Conservation (phyloP, 106 monocot species). For the Dioscorea dumetorum region DNA sequence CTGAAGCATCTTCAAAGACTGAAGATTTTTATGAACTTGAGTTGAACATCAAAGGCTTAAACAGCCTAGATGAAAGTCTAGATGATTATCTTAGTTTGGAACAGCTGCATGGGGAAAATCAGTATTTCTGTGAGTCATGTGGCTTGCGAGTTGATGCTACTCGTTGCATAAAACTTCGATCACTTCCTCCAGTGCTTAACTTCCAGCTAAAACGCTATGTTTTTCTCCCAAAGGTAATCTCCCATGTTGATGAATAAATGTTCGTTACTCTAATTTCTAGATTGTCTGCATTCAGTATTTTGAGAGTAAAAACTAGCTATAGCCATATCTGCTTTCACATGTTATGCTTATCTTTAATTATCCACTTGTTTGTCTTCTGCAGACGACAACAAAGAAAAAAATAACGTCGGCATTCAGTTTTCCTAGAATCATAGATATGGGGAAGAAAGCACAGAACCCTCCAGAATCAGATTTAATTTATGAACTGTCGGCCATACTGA, state of each 20-base stretch:
- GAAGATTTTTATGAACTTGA: conserved; percentile 98
- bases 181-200: conserved; percentile 86
- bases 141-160: conserved; percentile 78
- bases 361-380: conserved; percentile 18
- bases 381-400: conserved; percentile 97
- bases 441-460: conserved; percentile 29
- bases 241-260: neutral
- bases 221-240: conserved; percentile 81
- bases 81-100: conserved; percentile 83
- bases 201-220: conserved; percentile 94
- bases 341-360: conserved; percentile 1
- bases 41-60: conserved; percentile 85
- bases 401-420: conserved; percentile 87
- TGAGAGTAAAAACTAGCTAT: neutral
- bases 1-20: conserved; percentile 90
- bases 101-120: conserved; percentile 89
- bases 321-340: neutral
- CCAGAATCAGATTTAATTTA: conserved; percentile 40
- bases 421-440: conserved; percentile 66
- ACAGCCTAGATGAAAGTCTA: conserved; percentile 71
- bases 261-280: neutral
- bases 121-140: conserved; percentile 91
- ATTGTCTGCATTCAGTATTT: neutral
- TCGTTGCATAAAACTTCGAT: conserved; percentile 74
- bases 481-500: conserved; percentile 88